phyloP scores from a whole-genome alignment of 139 green algal species.

The Chlorella sorokiniana region DNA sequence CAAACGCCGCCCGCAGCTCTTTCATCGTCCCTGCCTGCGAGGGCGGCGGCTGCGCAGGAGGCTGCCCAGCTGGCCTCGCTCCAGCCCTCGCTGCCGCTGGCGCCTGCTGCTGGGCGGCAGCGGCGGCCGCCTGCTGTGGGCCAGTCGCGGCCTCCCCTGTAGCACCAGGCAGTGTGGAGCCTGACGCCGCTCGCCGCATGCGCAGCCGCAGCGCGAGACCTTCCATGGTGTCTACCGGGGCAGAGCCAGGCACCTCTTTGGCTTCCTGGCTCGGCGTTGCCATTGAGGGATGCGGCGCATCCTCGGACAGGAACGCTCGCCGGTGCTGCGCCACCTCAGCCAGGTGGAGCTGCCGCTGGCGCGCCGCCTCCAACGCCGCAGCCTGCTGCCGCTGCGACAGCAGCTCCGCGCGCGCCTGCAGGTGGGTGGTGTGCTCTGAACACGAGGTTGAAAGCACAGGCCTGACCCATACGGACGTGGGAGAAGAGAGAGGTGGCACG shows the following conservation, averaged over 20 bases:
- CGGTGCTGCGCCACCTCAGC: constrained; percentile 20
- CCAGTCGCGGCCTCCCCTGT: background rate
- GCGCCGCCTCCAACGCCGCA: constrained; percentile 15
- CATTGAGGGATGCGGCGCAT: background rate
- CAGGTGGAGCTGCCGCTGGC: constrained; percentile 34
- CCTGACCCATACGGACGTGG: background rate
- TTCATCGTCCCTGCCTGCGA: background rate
- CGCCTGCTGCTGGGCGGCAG: background rate
- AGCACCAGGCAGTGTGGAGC: background rate
- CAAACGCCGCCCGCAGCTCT: constrained; percentile 19
- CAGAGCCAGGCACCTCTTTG: background rate
- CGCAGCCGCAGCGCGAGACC: constrained; percentile 18
- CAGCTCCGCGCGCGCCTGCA: constrained; percentile 32
- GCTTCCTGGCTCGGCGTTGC: background rate
- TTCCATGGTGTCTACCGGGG: background rate
- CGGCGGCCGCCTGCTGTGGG: background rate
- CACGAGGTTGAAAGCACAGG: background rate
- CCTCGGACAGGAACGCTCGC: constrained; percentile 2
- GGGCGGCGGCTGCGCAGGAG: too few relatives aligned
- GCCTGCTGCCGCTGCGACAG: constrained; percentile 34
- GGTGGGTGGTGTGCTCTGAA: too few relatives aligned
- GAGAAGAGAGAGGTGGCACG: background rate
- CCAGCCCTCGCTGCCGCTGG: background rate
- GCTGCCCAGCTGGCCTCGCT: background rate
- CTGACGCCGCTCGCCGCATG: constrained; percentile 5